These are phyloP conservation scores for Lophium mytilinum DNA, from an alignment of 495 filamentous ascomycete genomes.

Conservation along the genomic window DNA sequence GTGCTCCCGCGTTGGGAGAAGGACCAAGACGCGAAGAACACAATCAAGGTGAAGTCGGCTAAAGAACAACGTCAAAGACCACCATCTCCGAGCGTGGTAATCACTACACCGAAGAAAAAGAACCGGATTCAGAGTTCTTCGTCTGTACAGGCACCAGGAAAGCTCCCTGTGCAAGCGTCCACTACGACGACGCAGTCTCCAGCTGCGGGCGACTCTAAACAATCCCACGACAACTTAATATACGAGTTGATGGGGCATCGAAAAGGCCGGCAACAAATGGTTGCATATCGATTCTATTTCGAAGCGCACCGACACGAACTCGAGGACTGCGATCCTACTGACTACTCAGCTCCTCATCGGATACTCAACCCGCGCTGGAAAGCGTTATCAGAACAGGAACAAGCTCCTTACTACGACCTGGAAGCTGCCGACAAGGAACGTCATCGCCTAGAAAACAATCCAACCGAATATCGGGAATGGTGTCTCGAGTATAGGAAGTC, in stretches of 20 bases:
- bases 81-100: not conserved
- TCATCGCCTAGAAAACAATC: constrained; percentile 1
- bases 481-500: constrained; percentile 1
- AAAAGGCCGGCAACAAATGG: not conserved
- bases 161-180: not conserved
- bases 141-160: not conserved
- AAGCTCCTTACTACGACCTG: constrained; percentile 3
- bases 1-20: constrained; percentile 16
- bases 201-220: too few relatives aligned
- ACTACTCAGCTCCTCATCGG: constrained; percentile 3
- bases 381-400: constrained; percentile 9
- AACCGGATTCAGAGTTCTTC: not conserved
- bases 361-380: not conserved
- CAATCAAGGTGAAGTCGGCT: not conserved
- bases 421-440: constrained; percentile 12
- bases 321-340: not conserved
- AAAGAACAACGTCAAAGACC: not conserved
- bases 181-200: not conserved
- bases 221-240: too few relatives aligned
- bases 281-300: not conserved
- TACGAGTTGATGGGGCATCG: not conserved
- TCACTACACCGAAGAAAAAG: not conserved
- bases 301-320: not conserved
- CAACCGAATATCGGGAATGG: constrained; percentile 1
- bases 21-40: constrained; percentile 7